These are phyloP conservation scores for Starmerella tilneyi DNA, from an alignment of 805 yeast species.

Conservation along the genomic window DNA sequence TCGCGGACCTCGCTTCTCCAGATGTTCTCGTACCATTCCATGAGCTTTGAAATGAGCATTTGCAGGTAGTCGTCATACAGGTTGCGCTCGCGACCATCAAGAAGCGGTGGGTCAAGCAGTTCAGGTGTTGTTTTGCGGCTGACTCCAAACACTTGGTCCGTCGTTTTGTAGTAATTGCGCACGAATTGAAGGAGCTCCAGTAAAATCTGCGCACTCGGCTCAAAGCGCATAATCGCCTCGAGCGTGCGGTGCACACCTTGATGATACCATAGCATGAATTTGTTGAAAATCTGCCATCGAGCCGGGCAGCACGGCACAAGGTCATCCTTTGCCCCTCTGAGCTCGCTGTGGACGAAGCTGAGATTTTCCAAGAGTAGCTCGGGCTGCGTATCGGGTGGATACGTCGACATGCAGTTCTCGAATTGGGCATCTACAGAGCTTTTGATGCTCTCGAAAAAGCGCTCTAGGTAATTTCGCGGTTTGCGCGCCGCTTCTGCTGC, in stretches of 20 bases:
- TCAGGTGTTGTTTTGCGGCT: slow-evolving; percentile 32
- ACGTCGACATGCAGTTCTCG: slow-evolving; percentile 50
- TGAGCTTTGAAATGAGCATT: slow-evolving; percentile 60
- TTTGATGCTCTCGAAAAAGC: slow-evolving; percentile 50
- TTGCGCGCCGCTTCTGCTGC: neutral
- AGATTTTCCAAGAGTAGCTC: slow-evolving; percentile 58
- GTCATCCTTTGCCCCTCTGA: slow-evolving; percentile 52
- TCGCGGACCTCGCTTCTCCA: slow-evolving; percentile 54
- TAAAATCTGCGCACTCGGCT: slow-evolving; percentile 71
- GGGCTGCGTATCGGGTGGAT: slow-evolving; percentile 37
- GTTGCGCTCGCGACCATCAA: slow-evolving; percentile 57
- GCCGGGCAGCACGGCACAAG: slow-evolving; percentile 53
- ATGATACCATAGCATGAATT: slow-evolving; percentile 57
- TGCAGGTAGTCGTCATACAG: slow-evolving; percentile 69
- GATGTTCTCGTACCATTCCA: slow-evolving; percentile 72
- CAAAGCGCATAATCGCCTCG: slow-evolving; percentile 49
- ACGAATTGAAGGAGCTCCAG: slow-evolving; percentile 69
- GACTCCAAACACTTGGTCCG: slow-evolving; percentile 43
- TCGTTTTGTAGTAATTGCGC: slow-evolving; percentile 48
- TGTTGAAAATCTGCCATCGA: slow-evolving; percentile 61
- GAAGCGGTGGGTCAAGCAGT: slow-evolving; percentile 47
- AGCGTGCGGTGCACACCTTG: slow-evolving; percentile 52
- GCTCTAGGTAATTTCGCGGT: slow-evolving; percentile 39
- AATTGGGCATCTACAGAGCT: slow-evolving; percentile 58
- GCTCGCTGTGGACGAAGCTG: slow-evolving; percentile 76